A percentile compares a stretch with the other conserved stretches of the same genome.
phyloP scores from a whole-genome alignment of 2,329 filamentous ascomycete genomes.

The Trichoderma koningiopsis region DNA sequence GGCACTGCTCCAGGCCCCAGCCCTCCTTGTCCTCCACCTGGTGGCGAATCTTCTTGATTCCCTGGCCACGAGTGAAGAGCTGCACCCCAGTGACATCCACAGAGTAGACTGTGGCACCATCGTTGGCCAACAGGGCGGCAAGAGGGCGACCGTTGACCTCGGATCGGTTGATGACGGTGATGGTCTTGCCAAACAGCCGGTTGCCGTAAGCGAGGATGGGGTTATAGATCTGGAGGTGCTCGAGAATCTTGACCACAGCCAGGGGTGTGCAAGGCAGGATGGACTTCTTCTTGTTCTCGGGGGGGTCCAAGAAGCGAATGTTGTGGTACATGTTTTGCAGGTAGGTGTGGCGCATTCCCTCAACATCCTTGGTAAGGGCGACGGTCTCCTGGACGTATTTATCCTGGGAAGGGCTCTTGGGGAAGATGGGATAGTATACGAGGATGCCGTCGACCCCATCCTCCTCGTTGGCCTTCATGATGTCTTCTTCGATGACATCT shows the following conservation, averaged over 20 bases:
- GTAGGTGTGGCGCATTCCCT: conserved; percentile 90
- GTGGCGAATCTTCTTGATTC: conserved; percentile 82
- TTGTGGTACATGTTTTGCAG: conserved; percentile 99
- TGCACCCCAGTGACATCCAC: conserved; percentile 92
- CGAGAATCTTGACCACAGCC: conserved; percentile 94
- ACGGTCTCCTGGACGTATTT: conserved; percentile 96
- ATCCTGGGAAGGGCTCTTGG: conserved; percentile 77
- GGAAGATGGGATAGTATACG: conserved; percentile 97
- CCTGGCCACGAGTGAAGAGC: conserved; percentile 85
- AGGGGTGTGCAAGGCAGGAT: conserved; percentile 95
- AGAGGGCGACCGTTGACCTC: conserved; percentile 94
- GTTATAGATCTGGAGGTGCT: conserved; percentile 96
- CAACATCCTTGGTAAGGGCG: conserved; percentile 87
- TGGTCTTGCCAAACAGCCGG: conserved; percentile 87
- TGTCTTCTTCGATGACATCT: conserved; percentile 85
- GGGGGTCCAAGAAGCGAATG: conserved; percentile 85
- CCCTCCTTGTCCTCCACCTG: conserved; percentile 82
- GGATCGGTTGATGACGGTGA: conserved; percentile 94
- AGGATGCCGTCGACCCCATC: conserved; percentile 81
- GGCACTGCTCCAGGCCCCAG: conserved; percentile 76
- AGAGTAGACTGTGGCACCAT: conserved; percentile 92
- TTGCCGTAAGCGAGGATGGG: conserved; percentile 90
- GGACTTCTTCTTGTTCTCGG: conserved; percentile 77
- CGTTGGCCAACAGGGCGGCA: conserved; percentile 90
- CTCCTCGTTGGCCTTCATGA: conserved; percentile 83